These are phyloP conservation scores for Phytopythium litorale DNA, from an alignment of 352 stramenopile genomes.

Conservation along the genomic window DNA sequence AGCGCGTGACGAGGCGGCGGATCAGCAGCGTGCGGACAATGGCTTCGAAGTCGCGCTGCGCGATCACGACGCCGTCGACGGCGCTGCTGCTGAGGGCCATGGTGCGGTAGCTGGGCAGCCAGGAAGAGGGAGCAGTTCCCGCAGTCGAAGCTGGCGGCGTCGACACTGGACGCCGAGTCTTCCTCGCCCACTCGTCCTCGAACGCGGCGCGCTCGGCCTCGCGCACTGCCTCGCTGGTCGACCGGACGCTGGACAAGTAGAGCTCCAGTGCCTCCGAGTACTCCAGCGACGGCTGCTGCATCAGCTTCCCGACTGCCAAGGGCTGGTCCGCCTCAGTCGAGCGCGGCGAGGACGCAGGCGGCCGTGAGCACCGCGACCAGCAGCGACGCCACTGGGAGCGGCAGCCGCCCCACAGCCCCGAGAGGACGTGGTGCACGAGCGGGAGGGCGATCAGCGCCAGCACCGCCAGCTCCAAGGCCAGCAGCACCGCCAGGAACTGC, in stretches of 20 bases:
- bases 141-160: not conserved
- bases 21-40: constrained; percentile 57
- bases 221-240: constrained; percentile 5
- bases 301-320: not conserved
- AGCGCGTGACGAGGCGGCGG: constrained; percentile 36
- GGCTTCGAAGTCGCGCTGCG: constrained; percentile 35
- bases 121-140: not conserved
- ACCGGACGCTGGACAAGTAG: constrained; percentile 15
- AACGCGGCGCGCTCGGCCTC: constrained; percentile 14
- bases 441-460: constrained; percentile 17
- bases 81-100: not conserved
- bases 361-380: not conserved
- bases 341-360: not conserved
- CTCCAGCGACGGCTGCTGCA: constrained; percentile 9
- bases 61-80: constrained; percentile 6
- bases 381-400: not conserved
- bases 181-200: constrained; percentile 29
- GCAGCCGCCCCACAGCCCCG: constrained; percentile 4
- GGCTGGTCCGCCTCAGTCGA: constrained; percentile 2
- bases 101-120: not conserved
- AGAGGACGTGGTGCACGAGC: constrained; percentile 6
- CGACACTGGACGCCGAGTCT: not conserved
- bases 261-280: constrained; percentile 13
- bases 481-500: constrained; percentile 16
- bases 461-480: constrained; percentile 19